Conservation (phyloP, 2,329 filamentous ascomycete genomes). For the Fusarium armeniacum region DNA sequence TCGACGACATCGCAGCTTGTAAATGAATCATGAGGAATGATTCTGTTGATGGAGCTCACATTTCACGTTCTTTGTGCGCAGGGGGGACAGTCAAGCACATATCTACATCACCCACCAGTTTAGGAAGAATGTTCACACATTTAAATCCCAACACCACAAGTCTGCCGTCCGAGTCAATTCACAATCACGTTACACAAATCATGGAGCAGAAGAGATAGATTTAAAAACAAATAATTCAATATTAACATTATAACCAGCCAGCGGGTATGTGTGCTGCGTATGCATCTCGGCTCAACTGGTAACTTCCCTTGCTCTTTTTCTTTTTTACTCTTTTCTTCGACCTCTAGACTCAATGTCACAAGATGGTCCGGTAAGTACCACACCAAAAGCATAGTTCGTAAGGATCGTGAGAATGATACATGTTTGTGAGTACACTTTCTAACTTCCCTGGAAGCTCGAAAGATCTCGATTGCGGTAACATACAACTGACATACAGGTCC, state of each 20-base stretch:
- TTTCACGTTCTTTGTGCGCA: too few relatives aligned
- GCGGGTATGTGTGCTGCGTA: slow-evolving; percentile 53
- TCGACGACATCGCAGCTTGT: not conserved
- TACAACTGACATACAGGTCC: slow-evolving; percentile 48
- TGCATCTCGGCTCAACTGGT: slow-evolving; percentile 49
- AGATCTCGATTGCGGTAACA: slow-evolving; percentile 40
- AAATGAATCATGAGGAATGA: not conserved
- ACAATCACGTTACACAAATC: not conserved
- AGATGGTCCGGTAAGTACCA: slow-evolving; percentile 36
- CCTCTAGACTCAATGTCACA: slow-evolving; percentile 36
- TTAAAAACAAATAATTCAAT: slow-evolving; percentile 46
- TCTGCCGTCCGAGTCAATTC: not conserved
- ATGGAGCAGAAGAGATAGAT: slow-evolving; percentile 33
- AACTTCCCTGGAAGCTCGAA: slow-evolving; percentile 40
- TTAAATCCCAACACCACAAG: not conserved
- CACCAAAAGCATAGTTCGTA: slow-evolving; percentile 60
- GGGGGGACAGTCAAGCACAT: not conserved
- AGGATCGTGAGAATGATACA: slow-evolving; percentile 71
- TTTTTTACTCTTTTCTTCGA: slow-evolving; percentile 44
- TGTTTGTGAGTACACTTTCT: slow-evolving; percentile 41
- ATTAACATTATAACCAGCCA: slow-evolving; percentile 56
- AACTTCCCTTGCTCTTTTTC: slow-evolving; percentile 44
- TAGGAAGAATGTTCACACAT: not conserved
- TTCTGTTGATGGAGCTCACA: not conserved
- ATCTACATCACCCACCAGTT: too few relatives aligned